These are phyloP conservation scores for Russula ochroleuca DNA, from an alignment of 768 basidiomycete species.

Conservation along the genomic window DNA sequence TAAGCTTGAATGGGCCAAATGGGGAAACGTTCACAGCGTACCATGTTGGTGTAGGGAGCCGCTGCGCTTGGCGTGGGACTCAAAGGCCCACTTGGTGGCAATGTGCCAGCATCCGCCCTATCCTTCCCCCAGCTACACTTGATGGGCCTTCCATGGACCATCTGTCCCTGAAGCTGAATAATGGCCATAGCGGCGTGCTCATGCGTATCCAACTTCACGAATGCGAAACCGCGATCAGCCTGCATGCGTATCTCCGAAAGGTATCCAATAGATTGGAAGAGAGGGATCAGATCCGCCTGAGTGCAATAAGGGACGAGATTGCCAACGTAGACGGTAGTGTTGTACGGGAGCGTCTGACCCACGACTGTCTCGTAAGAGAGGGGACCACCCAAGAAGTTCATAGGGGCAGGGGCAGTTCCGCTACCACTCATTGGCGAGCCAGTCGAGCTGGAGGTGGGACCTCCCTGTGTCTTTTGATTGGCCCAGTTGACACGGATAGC, in stretches of 20 bases:
- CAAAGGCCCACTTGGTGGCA: slow-evolving; percentile 48
- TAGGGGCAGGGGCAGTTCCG: slow-evolving; percentile 75
- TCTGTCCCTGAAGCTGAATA: slow-evolving; percentile 92
- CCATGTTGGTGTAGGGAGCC: slow-evolving; percentile 77
- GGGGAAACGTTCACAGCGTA: slow-evolving; percentile 36
- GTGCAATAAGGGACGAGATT: slow-evolving; percentile 97
- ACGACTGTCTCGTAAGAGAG: slow-evolving; percentile 92
- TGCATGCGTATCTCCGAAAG: slow-evolving; percentile 99
- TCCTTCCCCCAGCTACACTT: slow-evolving; percentile 99
- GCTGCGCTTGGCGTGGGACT: slow-evolving; percentile 57
- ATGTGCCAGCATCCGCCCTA: slow-evolving; percentile 65
- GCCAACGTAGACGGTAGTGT: slow-evolving; percentile 96
- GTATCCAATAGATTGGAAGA: slow-evolving; percentile 98
- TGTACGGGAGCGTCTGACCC: slow-evolving; percentile 88
- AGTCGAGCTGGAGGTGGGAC: slow-evolving; percentile 24
- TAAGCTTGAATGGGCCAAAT: slow-evolving; percentile 2
- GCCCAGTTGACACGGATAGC: slow-evolving; percentile 99
- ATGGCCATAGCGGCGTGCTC: slow-evolving; percentile 99
- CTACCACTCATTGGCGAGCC: slow-evolving; percentile 31
- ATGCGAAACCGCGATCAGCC: slow-evolving; percentile 96
- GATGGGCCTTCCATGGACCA: slow-evolving; percentile 95
- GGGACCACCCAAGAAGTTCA: slow-evolving; percentile 86
- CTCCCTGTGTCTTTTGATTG: slow-evolving; percentile 95
- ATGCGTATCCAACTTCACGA: slow-evolving; percentile 97
- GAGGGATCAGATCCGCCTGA: slow-evolving; percentile 93